phyloP scores from a whole-genome alignment of 495 filamentous ascomycete species.

The Paragyromitra xinjiangensis region DNA sequence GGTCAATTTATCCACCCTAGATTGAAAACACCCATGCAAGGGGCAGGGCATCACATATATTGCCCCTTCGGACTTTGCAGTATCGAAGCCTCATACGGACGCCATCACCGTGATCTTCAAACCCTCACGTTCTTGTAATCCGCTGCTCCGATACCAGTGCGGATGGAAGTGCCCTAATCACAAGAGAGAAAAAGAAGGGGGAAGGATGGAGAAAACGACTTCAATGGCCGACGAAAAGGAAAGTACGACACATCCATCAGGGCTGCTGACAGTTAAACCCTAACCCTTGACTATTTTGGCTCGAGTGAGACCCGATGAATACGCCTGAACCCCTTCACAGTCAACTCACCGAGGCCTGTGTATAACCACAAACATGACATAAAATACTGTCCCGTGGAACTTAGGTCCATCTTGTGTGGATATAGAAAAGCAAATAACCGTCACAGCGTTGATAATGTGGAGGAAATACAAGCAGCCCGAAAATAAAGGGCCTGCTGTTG shows the following conservation, averaged over 20 bases:
- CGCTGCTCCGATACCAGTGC: no score
- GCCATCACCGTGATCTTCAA: not conserved
- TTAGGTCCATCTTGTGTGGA: no score
- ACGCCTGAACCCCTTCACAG: not conserved
- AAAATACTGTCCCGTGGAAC: no score
- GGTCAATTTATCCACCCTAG: not conserved
- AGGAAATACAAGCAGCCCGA: no score
- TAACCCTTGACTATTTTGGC: not conserved
- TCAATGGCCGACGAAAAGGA: not conserved
- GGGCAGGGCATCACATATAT: not conserved
- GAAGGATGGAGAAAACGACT: not conserved
- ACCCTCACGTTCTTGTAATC: not conserved
- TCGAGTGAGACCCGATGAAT: constrained; percentile 25
- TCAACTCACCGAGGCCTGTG: not conserved
- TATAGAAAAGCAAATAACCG: no score
- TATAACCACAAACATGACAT: no score
- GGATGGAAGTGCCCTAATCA: not conserved
- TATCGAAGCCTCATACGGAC: not conserved
- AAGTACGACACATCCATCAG: not conserved
- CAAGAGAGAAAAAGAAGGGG: not conserved
- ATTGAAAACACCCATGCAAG: not conserved
- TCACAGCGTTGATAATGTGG: no score
- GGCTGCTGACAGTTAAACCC: not conserved
- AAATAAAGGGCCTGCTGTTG: no score
- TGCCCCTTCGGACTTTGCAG: not conserved